Base-by-base conservation (phyloP, 257 asterid species). In the Solanum sitiens region DNA sequence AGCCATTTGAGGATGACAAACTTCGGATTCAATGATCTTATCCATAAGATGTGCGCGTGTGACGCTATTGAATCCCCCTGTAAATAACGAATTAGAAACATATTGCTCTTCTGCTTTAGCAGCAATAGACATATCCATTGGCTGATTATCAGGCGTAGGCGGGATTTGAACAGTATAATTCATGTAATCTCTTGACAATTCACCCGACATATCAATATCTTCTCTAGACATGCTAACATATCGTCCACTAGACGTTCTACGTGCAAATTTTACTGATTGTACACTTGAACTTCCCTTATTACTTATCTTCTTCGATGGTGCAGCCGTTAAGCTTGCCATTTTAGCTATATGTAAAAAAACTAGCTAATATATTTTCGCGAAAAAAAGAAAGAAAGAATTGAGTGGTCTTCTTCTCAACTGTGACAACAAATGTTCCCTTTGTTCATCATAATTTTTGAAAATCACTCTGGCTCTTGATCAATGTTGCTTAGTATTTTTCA, bases 21-120 rank as follows among this genome's bases (percentile, higher is more conserved):
- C 98, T 89, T 96, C 95, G 0, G 98, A 94, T 9, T 96, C 99
- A 35, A 96, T 96, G 23, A 96, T 98, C 94, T 96, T 96, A 86
- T 96, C 99, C 98, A 96, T 96, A 87, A 95, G 94, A 88, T 96
- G 98, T 4, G 99, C 99, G 1, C 98, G 96, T 0, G 99, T 96
- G 21, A 95, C 97, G 68, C 98, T 96, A 71, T 96, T 95, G 90
- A 95, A 95, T 4, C 98, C 99, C 0, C 98, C 99, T 0, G 99
- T 96, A 56, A 95, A 96, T 6, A 95, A 91, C 1, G 99, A 96
- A 89, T 95, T 96, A 1, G 98, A 92, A 4, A 96, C 98, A 27
- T 96, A 96, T 73, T 96, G 99, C 83, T 96, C 99, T 90, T 96
- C 98, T 0, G 98, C 99, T 72, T 96, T 96, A 2, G 96, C 91